phyloP scores from a whole-genome alignment of 345 rosid species.

The Eucalyptus fibrosa region DNA sequence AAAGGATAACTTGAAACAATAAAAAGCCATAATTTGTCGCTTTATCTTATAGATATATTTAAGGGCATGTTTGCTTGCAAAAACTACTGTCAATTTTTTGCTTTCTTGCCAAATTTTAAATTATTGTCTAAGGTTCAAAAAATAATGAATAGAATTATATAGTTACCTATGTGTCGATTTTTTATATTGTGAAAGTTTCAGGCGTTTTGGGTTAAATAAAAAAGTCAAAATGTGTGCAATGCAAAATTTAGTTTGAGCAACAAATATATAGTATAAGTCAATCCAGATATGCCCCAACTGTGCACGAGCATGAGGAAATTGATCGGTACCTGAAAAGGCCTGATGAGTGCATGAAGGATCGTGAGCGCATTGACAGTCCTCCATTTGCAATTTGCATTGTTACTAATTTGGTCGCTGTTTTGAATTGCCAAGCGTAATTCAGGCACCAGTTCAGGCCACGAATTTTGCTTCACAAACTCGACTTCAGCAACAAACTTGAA shows the following conservation, averaged over 20 bases:
- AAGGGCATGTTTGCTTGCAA: not conserved
- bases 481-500: conserved; percentile 41
- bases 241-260: not conserved
- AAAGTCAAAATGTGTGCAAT: not conserved
- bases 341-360: conserved; percentile 50
- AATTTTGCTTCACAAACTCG: conserved; percentile 57
- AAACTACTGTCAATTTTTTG: not conserved
- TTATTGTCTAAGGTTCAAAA: not conserved
- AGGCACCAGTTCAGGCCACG: conserved; percentile 75
- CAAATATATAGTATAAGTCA: not conserved
- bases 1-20: not conserved
- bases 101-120: not conserved
- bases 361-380: conserved; percentile 45
- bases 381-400: conserved; percentile 22
- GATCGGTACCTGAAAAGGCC: conserved; percentile 69
- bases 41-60: not conserved
- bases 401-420: conserved; percentile 34
- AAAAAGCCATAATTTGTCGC: not conserved
- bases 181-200: not conserved
- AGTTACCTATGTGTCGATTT: not conserved
- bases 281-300: not conserved
- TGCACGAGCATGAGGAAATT: not conserved
- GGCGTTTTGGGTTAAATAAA: not conserved
- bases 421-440: conserved; percentile 49
- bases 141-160: not conserved